Conservation (phyloP, 345 rosid species). For the Gossypium anomalum region DNA sequence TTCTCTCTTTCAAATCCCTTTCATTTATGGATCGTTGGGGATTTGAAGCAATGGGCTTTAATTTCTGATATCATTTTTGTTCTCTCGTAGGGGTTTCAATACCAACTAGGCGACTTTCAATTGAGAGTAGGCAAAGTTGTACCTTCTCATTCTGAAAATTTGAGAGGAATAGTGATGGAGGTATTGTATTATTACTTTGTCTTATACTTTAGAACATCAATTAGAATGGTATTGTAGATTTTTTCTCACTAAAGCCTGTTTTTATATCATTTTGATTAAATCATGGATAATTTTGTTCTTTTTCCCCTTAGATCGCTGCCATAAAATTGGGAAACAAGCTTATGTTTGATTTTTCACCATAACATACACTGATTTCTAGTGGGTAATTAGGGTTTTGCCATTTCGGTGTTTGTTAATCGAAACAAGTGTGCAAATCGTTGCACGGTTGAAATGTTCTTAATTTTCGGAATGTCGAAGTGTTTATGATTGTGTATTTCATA, state of each 20-base stretch:
- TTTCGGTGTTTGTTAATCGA: neutral
- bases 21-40: neutral
- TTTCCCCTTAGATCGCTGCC: neutral
- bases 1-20: neutral
- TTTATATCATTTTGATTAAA: neutral
- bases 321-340: neutral
- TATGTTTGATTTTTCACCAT: neutral
- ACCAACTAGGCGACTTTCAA: constrained; percentile 80
- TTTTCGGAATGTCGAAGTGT: neutral
- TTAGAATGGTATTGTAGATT: neutral
- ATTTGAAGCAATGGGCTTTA: neutral
- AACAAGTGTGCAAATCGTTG: neutral
- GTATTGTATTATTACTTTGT: constrained; percentile 27
- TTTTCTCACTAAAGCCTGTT: neutral
- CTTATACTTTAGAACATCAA: neutral
- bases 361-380: neutral
- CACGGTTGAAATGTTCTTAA: no score
- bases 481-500: neutral
- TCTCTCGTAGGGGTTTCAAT: constrained; percentile 65
- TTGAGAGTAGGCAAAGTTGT: constrained; percentile 89
- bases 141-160: constrained; percentile 69
- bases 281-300: neutral
- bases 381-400: neutral
- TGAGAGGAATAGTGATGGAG: constrained; percentile 96
- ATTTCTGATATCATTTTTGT: neutral